Base-by-base conservation (phyloP, 495 filamentous ascomycete species). In the Umbilicaria muhlenbergii region DNA sequence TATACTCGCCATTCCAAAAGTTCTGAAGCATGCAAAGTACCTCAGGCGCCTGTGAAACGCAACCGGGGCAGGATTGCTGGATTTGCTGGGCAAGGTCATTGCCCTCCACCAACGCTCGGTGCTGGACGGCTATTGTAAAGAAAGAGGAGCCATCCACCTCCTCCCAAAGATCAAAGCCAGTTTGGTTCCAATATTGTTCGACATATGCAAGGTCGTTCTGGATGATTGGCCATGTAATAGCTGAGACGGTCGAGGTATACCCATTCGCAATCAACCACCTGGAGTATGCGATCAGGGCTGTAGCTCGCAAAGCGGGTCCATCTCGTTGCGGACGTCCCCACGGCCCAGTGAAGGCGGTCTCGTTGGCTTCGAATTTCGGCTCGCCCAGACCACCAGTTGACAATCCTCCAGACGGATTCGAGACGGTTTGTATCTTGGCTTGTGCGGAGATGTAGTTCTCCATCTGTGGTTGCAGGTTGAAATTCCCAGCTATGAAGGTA, bases 251-350 rank as follows among this genome's bases (percentile, higher is more conserved):
- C 4, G 45, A 36, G 16, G 45, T 51, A 47, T 71, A 64, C 8
- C 69, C 70, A 48, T 73, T 48, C 14, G 49, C 54, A 48, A 68
- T 51, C 15, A 67, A 46, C 55, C 58, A 61, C 36, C 62, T 46
- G 1, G 58, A 61, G 37, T 63, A 67, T 0, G 53, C 51, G 46
- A 65, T 63, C 43, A 66, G 37, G 11, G 63, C 51, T 3, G 56
- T 62, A 3, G 63, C 61, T 35, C 63, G 53, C 34, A 66, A 40
- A 17, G 63, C 61, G 24, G 77, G 76, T 13, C 77, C 76, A 52
- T 80, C 77, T 31, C 69, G 60, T 54, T 81, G 77, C 17, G 77
- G 77, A 17, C 77, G 61, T 31, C 77, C 77, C 77, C 77, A 81
- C 1, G 65, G 50, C 28, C 66, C 74, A 16, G 62, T 64, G 55